These are phyloP conservation scores for Coemansia reversa DNA, from an alignment of 192 early-diverging fungal species.

Conservation along the genomic window DNA sequence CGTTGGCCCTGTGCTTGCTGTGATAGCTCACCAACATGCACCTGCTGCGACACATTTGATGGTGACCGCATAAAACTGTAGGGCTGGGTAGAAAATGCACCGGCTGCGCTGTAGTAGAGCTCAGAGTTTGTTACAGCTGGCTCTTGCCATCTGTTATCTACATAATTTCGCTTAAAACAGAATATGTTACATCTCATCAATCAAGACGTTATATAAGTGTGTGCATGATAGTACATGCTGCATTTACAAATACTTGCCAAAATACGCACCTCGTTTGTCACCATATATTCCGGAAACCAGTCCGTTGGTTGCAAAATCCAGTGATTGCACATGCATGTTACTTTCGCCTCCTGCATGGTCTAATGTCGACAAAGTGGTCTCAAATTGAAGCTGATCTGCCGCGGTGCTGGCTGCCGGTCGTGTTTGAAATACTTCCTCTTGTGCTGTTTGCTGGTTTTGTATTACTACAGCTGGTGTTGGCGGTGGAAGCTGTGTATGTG, in stretches of 20 bases:
- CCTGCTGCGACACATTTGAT: constrained; percentile 21
- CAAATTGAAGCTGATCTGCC: constrained; percentile 23
- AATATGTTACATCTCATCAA: not conserved
- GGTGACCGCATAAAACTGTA: constrained; percentile 12
- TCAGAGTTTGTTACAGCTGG: constrained; percentile 11
- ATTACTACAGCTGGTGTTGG: constrained; percentile 7
- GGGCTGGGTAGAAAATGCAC: not conserved
- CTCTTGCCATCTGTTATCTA: constrained; percentile 42
- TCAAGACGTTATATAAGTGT: not conserved
- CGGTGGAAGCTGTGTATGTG: constrained; percentile 23
- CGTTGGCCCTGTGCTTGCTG: constrained; percentile 10
- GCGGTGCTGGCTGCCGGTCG: constrained; percentile 4
- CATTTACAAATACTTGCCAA: not conserved
- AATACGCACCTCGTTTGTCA: constrained; percentile 29
- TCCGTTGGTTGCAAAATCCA: constrained; percentile 10
- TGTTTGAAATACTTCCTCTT: constrained; percentile 11
- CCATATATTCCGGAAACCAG: constrained; percentile 13
- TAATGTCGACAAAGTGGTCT: constrained; percentile 19
- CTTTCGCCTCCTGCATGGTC: constrained; percentile 8
- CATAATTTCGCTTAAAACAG: constrained; percentile 11
- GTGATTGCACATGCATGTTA: constrained; percentile 2
- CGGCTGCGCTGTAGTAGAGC: not conserved
- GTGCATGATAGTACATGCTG: not conserved
- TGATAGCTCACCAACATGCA: constrained; percentile 1
- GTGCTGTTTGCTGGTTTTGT: constrained; percentile 6